Evolutionary conservation across 345 rosid species (phyloP).

Genomic region (Eucalyptus globulus): DNA sequence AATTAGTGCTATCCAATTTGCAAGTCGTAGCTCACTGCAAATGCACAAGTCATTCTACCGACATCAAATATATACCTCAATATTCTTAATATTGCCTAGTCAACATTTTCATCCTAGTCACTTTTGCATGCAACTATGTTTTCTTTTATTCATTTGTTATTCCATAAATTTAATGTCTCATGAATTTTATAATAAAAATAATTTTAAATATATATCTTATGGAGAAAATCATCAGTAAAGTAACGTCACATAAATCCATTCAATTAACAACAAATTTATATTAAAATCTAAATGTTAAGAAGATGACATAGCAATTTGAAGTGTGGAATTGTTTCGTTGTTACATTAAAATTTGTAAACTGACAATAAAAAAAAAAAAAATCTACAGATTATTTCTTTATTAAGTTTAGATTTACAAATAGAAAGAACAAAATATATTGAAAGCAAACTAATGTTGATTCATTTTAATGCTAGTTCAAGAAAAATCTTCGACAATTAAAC

Average conservation of each 20-base stretch:
- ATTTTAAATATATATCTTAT: not conserved
- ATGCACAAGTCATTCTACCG: fast-evolving
- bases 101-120: not conserved
- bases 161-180: not conserved
- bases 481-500: not conserved
- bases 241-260: not conserved
- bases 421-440: not conserved
- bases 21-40: not conserved
- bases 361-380: not conserved
- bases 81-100: not conserved
- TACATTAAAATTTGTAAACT: not conserved
- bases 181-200: not conserved
- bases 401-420: too few species aligned
- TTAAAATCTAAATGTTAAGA: not conserved
- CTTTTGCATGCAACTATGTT: not conserved
- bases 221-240: not conserved
- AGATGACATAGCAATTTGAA: not conserved
- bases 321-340: not conserved
- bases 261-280: not conserved
- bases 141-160: not conserved
- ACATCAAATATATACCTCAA: not conserved
- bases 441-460: not conserved
- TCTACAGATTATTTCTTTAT: not conserved
- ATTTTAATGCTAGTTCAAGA: not conserved
- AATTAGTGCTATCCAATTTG: not conserved